A percentile compares a stretch with the other conserved stretches of the same genome.
Conservation (phyloP, 1,284 basidiomycete genomes). For the Naganishia sp. region DNA sequence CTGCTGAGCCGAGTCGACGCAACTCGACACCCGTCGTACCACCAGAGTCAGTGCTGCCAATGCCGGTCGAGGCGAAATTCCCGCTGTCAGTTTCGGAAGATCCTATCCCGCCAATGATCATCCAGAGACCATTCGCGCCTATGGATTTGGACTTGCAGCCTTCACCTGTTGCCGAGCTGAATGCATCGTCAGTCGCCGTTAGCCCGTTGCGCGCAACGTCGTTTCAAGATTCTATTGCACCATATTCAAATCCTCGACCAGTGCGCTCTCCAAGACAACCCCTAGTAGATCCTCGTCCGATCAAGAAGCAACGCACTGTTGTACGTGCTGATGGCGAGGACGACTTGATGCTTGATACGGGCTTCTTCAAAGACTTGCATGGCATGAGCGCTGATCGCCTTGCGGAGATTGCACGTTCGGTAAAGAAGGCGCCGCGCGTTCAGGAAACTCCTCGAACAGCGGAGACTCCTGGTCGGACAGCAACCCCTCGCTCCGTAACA, state of each 20-base stretch:
- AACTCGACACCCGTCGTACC: slow-evolving; percentile 7
- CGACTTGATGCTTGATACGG: slow-evolving; percentile 3
- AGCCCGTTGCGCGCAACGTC: no score
- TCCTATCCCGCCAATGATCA: no score
- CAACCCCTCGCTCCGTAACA: no score
- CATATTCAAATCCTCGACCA: no score
- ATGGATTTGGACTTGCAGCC: no score
- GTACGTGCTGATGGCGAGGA: not conserved
- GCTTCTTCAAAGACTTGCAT: slow-evolving; percentile 39
- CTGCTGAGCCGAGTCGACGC: slow-evolving; percentile 39
- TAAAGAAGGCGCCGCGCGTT: no score
- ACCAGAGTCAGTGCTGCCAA: slow-evolving; percentile 9
- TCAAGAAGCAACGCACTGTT: not conserved
- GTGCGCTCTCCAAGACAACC: not conserved
- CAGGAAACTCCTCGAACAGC: no score
- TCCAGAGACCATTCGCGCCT: no score
- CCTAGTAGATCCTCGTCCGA: not conserved
- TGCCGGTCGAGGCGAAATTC: slow-evolving; percentile 11
- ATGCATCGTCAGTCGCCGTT: no score
- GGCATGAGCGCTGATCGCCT: slow-evolving; percentile 43
- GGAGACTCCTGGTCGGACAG: no score
- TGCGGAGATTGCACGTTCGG: slow-evolving; percentile 26
- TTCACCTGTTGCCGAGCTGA: no score
- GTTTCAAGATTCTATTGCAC: no score
- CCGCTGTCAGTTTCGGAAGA: slow-evolving; percentile 19